A percentile compares a stretch with the other conserved stretches of the same genome.
phyloP scores from a whole-genome alignment of 106 monocot species.

The Vanilla planifolia region DNA sequence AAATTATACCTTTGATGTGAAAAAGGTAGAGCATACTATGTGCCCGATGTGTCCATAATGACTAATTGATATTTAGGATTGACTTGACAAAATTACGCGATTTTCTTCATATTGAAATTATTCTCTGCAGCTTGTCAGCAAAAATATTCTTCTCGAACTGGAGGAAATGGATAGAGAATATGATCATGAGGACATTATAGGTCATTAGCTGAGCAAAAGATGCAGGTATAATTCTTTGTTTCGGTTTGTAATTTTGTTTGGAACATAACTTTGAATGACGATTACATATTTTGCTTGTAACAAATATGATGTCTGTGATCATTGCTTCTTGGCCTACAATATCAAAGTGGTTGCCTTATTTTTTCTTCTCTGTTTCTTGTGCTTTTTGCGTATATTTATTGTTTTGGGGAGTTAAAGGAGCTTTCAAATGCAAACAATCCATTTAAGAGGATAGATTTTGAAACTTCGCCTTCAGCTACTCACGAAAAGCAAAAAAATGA shows the following conservation, averaged over 20 bases:
- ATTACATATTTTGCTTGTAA: too few relatives aligned
- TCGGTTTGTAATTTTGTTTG: too few relatives aligned
- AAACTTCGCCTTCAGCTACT: not conserved
- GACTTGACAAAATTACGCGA: too few relatives aligned
- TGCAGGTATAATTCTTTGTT: slow-evolving; percentile 74
- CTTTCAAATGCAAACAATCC: slow-evolving; percentile 18
- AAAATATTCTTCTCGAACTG: slow-evolving; percentile 79
- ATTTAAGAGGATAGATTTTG: slow-evolving; percentile 16
- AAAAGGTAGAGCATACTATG: too few relatives aligned
- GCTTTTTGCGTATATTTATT: not conserved
- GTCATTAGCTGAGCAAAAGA: slow-evolving; percentile 63
- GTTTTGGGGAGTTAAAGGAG: slow-evolving; percentile 31
- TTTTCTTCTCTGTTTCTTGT: not conserved
- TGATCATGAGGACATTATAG: slow-evolving; percentile 88
- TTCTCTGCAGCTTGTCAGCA: slow-evolving; percentile 45
- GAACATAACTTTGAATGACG: too few relatives aligned
- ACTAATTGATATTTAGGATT: too few relatives aligned
- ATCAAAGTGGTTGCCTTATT: too few relatives aligned
- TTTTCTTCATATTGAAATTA: slow-evolving; percentile 1
- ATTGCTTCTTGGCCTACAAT: too few relatives aligned
- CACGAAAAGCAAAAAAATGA: slow-evolving; percentile 40
- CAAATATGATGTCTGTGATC: too few relatives aligned
- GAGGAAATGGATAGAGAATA: slow-evolving; percentile 78
- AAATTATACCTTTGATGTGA: too few relatives aligned
- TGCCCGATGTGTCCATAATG: too few relatives aligned